A percentile compares a stretch with the other conserved stretches of the same genome.
Evolutionary conservation across 805 yeast genomes (phyloP).

Genomic region (Priceomyces melissophilus): DNA sequence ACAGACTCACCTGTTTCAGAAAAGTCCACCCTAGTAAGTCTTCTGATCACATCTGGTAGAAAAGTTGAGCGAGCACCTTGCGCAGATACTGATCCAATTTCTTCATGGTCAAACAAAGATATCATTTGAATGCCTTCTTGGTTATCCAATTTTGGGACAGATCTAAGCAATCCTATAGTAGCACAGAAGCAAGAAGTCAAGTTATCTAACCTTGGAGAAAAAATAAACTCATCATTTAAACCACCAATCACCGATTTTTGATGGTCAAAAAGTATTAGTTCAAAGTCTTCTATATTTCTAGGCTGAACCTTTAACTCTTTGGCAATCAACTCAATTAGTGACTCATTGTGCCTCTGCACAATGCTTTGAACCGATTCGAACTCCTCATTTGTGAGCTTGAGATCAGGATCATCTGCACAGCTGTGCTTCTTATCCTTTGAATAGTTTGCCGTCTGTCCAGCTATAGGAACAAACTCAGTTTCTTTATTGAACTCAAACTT

Average conservation of each 20-base stretch:
- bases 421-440: conserved; percentile 13
- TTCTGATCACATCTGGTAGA: conserved; percentile 69
- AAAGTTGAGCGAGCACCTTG: conserved; percentile 97
- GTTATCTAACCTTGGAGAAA: conserved; percentile 89
- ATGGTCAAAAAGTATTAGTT: conserved; percentile 78
- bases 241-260: conserved; percentile 87
- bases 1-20: conserved; percentile 13
- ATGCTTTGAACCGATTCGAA: conserved; percentile 64
- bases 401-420: conserved; percentile 53
- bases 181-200: conserved; percentile 85
- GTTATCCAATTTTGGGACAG: conserved; percentile 40
- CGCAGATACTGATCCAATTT: conserved; percentile 88
- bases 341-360: conserved; percentile 71
- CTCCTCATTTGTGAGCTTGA: conserved; percentile 46
- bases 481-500: conserved; percentile 90
- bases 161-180: conserved; percentile 60
- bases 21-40: conserved; percentile 47
- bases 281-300: conserved; percentile 83
- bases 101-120: conserved; percentile 93
- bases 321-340: conserved; percentile 67
- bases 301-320: conserved; percentile 50
- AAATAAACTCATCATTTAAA: conserved; percentile 82
- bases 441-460: conserved; percentile 49
- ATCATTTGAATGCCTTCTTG: conserved; percentile 66
- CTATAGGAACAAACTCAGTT: conserved; percentile 80